phyloP scores from a whole-genome alignment of 306 rosid genomes.

The Fragaria iinumae region DNA sequence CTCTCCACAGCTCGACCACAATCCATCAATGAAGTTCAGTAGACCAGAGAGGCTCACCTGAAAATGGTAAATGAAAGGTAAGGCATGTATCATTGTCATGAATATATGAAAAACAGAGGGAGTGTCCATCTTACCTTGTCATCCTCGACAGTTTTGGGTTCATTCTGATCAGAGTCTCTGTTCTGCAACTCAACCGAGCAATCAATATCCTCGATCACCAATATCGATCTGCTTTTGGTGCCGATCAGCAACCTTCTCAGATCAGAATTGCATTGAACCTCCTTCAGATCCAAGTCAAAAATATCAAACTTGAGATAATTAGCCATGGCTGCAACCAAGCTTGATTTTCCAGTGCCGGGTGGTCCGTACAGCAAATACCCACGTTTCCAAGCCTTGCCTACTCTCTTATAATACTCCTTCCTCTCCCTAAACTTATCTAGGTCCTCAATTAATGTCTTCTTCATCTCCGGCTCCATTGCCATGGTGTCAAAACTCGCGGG shows the following conservation, averaged over 20 bases:
- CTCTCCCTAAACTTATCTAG: slow-evolving; percentile 38
- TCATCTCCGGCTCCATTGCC: slow-evolving; percentile 48
- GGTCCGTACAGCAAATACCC: slow-evolving; percentile 57
- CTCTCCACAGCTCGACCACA: slow-evolving; percentile 69
- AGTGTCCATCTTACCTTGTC: slow-evolving; percentile 32
- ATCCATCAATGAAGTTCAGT: slow-evolving; percentile 58
- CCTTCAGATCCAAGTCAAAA: slow-evolving; percentile 56
- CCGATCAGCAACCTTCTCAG: slow-evolving; percentile 54
- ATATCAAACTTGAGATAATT: slow-evolving; percentile 51
- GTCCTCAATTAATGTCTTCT: slow-evolving; percentile 39
- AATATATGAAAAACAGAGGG: neutral
- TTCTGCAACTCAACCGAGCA: slow-evolving; percentile 52
- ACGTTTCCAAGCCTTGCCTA: slow-evolving; percentile 62
- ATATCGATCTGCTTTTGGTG: slow-evolving; percentile 43
- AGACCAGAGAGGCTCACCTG: slow-evolving; percentile 54
- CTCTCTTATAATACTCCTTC: slow-evolving; percentile 51
- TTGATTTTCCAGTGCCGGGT: slow-evolving; percentile 59
- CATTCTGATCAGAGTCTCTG: slow-evolving; percentile 21
- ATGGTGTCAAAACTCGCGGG: slow-evolving; percentile 48
- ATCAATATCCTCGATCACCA: slow-evolving; percentile 60
- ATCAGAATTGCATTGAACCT: slow-evolving; percentile 59
- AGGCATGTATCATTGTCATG: neutral
- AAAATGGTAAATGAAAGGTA: neutral
- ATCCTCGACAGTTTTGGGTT: slow-evolving; percentile 26
- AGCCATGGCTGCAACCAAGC: slow-evolving; percentile 62